Evolutionary conservation across 176 grass and related monocot species (phyloP), one percentile per base, ranked within the genome.

Genomic region (Chloris gayana): DNA sequence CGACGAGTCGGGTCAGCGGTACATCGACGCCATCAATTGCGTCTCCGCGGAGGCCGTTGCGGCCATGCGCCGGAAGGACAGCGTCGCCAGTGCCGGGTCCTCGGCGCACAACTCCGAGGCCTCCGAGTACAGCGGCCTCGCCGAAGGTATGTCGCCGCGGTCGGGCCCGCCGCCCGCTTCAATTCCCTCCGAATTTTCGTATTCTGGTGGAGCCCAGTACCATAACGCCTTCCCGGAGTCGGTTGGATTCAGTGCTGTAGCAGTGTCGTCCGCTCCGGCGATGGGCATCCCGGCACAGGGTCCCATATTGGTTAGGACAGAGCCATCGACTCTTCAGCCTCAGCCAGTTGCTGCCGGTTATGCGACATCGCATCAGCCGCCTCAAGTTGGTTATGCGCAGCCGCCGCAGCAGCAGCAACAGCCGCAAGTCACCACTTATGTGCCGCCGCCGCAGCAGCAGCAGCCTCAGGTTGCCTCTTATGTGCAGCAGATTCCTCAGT

Each of bases 1-100:
- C n/a, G 89, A 97, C 66, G 85, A 91, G n/a, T 34, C 87, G 0
- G 76, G 94, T 3, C 85, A 90, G 78, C 88, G 85, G 37, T 97
- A 97, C 82, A 58, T 97, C 63, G 89, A 97, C 60, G 91, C 91
- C 6, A 82, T 97, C 69, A 97, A 94, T 67, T 87, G 91, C 69
- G 81, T 90, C 84, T 80, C 87, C 22, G 81, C 81, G 0, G 86
- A 85, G 38, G 69, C 80, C 37, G 49, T n/a, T n/a, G n/a, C n/a
- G n/a, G n/a, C 67, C 44, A 24, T 86, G 42, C 83, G 89, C 5
- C 74, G 86, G 1, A 97, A 79, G 75, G 94, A 90, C 51, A 85
- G 85, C 45, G 75, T 74, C 41, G 72, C 79, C 2, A 97, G 91
- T 59, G 87, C 62, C 0, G 79, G 74, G 0, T 97, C 91, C 0